Evolutionary conservation across 306 rosid species (phyloP).

Genomic region (Rubus idaeus): DNA sequence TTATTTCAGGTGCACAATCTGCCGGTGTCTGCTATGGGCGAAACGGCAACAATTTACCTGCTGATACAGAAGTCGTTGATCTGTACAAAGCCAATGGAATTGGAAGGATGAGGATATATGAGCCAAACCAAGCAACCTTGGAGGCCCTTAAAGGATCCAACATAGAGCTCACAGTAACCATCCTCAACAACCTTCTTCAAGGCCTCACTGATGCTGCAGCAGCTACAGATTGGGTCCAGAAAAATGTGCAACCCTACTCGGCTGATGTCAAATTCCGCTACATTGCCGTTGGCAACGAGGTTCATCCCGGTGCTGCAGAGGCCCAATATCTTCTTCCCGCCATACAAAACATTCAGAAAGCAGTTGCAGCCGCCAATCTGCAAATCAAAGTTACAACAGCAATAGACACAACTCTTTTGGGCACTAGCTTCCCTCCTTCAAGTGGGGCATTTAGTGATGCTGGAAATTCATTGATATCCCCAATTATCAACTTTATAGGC

Average conservation of each 20-base stretch:
- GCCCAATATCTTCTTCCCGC: slow-evolving; percentile 32
- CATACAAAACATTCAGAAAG: slow-evolving; percentile 35
- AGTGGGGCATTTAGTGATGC: slow-evolving; percentile 24
- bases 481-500: slow-evolving; percentile 38
- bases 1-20: slow-evolving; percentile 45
- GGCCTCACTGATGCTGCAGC: slow-evolving; percentile 25
- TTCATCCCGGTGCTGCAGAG: slow-evolving; percentile 16
- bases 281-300: slow-evolving; percentile 52
- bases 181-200: slow-evolving; percentile 23
- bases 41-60: slow-evolving; percentile 33
- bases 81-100: slow-evolving; percentile 38
- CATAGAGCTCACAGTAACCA: slow-evolving; percentile 46
- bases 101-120: slow-evolving; percentile 37
- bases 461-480: slow-evolving; percentile 31
- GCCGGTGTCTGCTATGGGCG: slow-evolving; percentile 55
- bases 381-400: slow-evolving; percentile 64
- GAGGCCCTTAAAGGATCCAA: slow-evolving; percentile 54
- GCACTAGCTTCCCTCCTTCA: slow-evolving; percentile 44
- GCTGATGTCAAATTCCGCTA: slow-evolving; percentile 41
- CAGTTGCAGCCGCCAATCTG: slow-evolving; percentile 38
- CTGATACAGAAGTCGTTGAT: slow-evolving; percentile 33
- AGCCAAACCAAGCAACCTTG: slow-evolving; percentile 31
- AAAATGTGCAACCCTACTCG: slow-evolving; percentile 25
- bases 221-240: slow-evolving; percentile 44
- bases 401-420: slow-evolving; percentile 30